Evolutionary conservation across 257 asterid species (phyloP).

Genomic region (Nicotiana tomentosiformis): DNA sequence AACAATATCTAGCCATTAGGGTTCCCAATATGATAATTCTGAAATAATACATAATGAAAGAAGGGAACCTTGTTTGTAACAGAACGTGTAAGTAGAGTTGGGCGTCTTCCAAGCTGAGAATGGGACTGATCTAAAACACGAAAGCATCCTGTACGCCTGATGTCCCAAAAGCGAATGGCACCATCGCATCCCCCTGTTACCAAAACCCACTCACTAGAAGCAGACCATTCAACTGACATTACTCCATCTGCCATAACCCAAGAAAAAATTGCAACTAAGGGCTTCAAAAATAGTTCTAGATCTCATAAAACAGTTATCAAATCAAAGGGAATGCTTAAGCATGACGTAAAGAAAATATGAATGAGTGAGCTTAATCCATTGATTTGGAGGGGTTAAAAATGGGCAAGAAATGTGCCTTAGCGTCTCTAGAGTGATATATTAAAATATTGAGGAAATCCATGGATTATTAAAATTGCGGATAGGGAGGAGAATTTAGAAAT

Average conservation of each 20-base stretch:
- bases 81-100: conserved; percentile 52
- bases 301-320: neutral
- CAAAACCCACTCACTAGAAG: conserved; percentile 92
- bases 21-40: neutral
- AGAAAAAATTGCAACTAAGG: conserved; percentile 5
- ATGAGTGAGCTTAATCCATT: neutral
- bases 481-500: neutral
- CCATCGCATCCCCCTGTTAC: conserved; percentile 99
- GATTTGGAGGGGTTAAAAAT: neutral
- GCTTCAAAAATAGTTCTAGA: neutral
- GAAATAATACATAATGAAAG: neutral
- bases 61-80: conserved; percentile 59
- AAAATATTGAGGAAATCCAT: neutral
- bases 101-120: conserved; percentile 90
- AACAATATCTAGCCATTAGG: neutral
- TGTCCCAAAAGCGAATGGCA: conserved; percentile 99
- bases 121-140: conserved; percentile 83
- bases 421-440: neutral
- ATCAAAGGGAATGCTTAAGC: neutral
- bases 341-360: neutral
- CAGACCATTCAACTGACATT: conserved; percentile 96
- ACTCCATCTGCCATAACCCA: conserved; percentile 71
- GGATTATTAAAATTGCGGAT: neutral
- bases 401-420: neutral
- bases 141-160: conserved; percentile 95